Evolutionary conservation across 257 asterid species (phyloP), one percentile per base, ranked within the genome.

Genomic region (Voacanga thouarsii): DNA sequence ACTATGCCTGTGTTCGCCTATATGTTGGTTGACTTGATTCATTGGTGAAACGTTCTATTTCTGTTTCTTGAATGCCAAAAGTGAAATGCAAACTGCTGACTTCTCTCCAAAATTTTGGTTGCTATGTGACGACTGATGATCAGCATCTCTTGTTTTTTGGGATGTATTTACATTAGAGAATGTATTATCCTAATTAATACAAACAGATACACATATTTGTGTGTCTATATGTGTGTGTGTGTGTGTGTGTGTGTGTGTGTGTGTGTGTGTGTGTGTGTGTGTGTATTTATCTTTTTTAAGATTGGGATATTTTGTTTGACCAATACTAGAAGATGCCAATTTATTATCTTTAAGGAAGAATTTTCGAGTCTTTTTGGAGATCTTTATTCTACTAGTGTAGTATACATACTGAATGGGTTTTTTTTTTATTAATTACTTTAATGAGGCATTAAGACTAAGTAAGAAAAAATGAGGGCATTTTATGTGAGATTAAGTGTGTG

Each of bases 221-320:
- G n/a, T n/a, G n/a, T n/a, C n/a, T n/a, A n/a, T n/a, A n/a, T n/a
- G n/a, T n/a, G n/a, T n/a, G n/a, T n/a, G n/a, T n/a, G n/a, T n/a
- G n/a, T n/a, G n/a, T n/a, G n/a, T n/a, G n/a, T n/a, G n/a, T n/a
- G n/a, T n/a, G n/a, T n/a, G n/a, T n/a, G n/a, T n/a, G n/a, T n/a
- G n/a, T n/a, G n/a, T n/a, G n/a, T n/a, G n/a, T n/a, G n/a, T n/a
- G n/a, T n/a, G n/a, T n/a, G n/a, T n/a, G n/a, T n/a, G n/a, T n/a
- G n/a, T n/a, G n/a, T n/a, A n/a, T n/a, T n/a, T n/a, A n/a, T 79
- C n/a, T 65, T 41, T 65, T 65, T 21, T 65, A 51, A 28, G 77
- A 70, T 71, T 44, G 41, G 71, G 33, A 4, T 44, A 28, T 75
- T 26, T 73, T 78, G 57, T 28, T 78, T 71, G 73, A 41, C 77